These are phyloP conservation scores for Polygonum aviculare DNA, from an alignment of 148 eudicot species.

Conservation along the genomic window DNA sequence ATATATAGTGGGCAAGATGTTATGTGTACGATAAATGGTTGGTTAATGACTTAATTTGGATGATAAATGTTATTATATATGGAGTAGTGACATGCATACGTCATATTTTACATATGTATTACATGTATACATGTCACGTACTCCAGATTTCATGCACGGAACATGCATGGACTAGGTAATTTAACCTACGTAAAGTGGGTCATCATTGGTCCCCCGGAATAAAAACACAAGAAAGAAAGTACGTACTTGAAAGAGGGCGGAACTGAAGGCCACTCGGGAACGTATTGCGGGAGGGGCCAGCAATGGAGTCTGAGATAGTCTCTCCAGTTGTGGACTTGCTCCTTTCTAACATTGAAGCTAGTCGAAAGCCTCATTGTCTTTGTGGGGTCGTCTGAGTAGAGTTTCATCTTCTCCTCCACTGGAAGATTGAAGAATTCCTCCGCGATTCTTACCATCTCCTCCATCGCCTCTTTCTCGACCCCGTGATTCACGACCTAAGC, in stretches of 20 bases:
- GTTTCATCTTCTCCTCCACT: constrained; percentile 73
- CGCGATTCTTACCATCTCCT: constrained; percentile 42
- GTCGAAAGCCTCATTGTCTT: constrained; percentile 77
- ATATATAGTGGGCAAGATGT: too few species aligned
- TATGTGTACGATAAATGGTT: too few species aligned
- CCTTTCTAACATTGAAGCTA: constrained; percentile 75
- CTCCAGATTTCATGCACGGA: too few species aligned
- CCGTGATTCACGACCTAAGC: constrained; percentile 77
- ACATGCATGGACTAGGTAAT: too few species aligned
- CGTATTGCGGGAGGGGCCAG: constrained; percentile 57
- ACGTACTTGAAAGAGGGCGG: constrained; percentile 82
- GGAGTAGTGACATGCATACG: too few species aligned
- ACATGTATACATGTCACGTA: too few species aligned
- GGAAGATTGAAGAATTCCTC: constrained; percentile 62
- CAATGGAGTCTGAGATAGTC: constrained; percentile 91
- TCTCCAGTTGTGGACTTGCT: constrained; percentile 80
- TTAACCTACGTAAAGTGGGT: too few species aligned
- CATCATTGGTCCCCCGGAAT: neutral
- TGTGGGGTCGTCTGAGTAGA: constrained; percentile 73
- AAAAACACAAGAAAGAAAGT: neutral
- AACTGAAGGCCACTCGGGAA: constrained; percentile 67
- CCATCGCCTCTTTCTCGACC: constrained; percentile 29
- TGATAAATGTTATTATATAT: too few species aligned
- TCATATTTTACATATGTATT: too few species aligned
- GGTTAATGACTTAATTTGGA: too few species aligned